Evolutionary conservation across 192 early-diverging fungal species (phyloP).

Genomic region (Coemansia reversa): DNA sequence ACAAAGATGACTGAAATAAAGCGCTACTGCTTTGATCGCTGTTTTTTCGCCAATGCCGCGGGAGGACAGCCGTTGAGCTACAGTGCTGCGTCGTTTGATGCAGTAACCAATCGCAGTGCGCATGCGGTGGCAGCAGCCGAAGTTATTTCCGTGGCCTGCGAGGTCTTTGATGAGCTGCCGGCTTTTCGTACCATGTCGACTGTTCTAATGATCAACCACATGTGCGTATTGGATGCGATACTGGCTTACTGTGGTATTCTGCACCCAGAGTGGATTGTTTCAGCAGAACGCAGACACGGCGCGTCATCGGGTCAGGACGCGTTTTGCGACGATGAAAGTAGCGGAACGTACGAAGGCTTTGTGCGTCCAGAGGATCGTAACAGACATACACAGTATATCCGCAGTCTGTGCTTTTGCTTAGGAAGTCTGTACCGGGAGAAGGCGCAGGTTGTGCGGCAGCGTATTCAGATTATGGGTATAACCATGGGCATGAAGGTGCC

Average conservation of each 20-base stretch:
- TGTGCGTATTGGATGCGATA: slow-evolving; percentile 68
- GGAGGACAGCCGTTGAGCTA: slow-evolving; percentile 83
- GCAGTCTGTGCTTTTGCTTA: slow-evolving; percentile 56
- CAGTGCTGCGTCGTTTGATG: slow-evolving; percentile 88
- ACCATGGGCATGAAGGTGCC: slow-evolving; percentile 60
- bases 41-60: slow-evolving; percentile 74
- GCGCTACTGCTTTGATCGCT: slow-evolving; percentile 81
- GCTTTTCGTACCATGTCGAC: slow-evolving; percentile 60
- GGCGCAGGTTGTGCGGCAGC: slow-evolving; percentile 26
- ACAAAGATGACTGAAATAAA: slow-evolving; percentile 73
- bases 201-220: slow-evolving; percentile 75
- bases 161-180: slow-evolving; percentile 68
- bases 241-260: slow-evolving; percentile 71
- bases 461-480: slow-evolving; percentile 57
- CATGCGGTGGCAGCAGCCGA: slow-evolving; percentile 85
- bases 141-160: slow-evolving; percentile 77
- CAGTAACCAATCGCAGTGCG: slow-evolving; percentile 64
- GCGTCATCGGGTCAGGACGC: not conserved
- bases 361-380: slow-evolving; percentile 15
- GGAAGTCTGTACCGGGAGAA: slow-evolving; percentile 63
- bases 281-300: slow-evolving; percentile 8
- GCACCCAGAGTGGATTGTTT: slow-evolving; percentile 45
- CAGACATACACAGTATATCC: slow-evolving; percentile 33
- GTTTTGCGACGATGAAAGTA: not conserved
- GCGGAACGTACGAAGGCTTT: not conserved